A percentile compares a stretch with the other conserved stretches of the same genome.
Evolutionary conservation across 2,329 filamentous ascomycete species (phyloP).

Genomic region (Fusarium papillatum): DNA sequence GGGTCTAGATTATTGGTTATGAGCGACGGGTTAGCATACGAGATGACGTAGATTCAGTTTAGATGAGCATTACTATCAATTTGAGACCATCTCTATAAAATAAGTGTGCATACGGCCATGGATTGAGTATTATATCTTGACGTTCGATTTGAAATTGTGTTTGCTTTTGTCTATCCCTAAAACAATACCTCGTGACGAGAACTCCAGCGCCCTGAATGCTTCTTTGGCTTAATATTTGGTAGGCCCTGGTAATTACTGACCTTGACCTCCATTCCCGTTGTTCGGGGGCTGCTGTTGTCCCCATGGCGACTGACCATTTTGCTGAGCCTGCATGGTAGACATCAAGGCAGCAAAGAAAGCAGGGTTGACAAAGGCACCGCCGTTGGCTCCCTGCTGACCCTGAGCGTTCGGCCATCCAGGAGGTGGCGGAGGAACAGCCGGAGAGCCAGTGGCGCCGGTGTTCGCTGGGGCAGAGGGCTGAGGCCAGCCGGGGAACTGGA

Average conservation of each 20-base stretch:
- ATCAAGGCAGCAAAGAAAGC: conserved; percentile 67
- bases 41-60: conserved; percentile 16
- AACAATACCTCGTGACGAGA: conserved; percentile 4
- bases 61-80: conserved; percentile 4
- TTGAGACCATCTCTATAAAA: neutral
- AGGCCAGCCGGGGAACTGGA: conserved; percentile 60
- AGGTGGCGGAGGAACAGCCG: conserved; percentile 58
- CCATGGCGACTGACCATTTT: conserved; percentile 48
- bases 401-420: conserved; percentile 49
- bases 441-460: conserved; percentile 44
- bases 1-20: conserved; percentile 3
- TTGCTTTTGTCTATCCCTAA: conserved; percentile 36
- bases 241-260: conserved; percentile 34
- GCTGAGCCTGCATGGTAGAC: conserved; percentile 56
- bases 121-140: conserved; percentile 16
- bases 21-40: conserved; percentile 32
- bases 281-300: conserved; percentile 47
- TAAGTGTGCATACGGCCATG: neutral
- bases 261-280: conserved; percentile 39
- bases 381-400: conserved; percentile 49
- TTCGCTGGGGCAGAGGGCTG: conserved; percentile 44
- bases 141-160: conserved; percentile 5
- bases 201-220: conserved; percentile 34
- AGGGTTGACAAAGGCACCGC: conserved; percentile 68
- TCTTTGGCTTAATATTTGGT: neutral